Evolutionary conservation across 108 stramenopile species (phyloP).

Genomic region (Seminavis robusta): DNA sequence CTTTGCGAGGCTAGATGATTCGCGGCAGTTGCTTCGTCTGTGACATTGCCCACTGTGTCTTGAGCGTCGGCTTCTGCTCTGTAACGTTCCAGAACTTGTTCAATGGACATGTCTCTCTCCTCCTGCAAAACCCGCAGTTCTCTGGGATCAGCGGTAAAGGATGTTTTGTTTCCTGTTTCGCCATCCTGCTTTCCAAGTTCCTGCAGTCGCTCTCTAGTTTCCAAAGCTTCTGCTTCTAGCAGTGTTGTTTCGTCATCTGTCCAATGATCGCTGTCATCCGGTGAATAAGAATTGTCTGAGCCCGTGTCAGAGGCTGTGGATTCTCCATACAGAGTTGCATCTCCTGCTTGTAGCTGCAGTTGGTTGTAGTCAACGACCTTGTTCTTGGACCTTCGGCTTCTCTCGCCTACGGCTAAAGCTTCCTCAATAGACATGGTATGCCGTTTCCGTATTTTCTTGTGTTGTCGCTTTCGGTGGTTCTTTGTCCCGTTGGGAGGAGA

Average conservation of each 20-base stretch:
- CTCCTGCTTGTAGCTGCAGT: constrained; percentile 4
- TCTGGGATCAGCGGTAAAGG: constrained; percentile 31
- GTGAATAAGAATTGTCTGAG: constrained; percentile 31
- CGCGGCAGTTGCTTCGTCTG: constrained; percentile 1
- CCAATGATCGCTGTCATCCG: constrained; percentile 10
- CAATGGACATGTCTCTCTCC: constrained; percentile 53
- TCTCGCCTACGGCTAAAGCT: constrained; percentile 24
- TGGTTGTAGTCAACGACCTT: constrained; percentile 18
- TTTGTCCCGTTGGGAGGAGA: not conserved
- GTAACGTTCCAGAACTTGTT: constrained; percentile 41
- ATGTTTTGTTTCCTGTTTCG: not conserved
- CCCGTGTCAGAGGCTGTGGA: constrained; percentile 38
- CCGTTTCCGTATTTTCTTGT: not conserved
- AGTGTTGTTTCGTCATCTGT: constrained; percentile 55
- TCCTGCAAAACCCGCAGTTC: constrained; percentile 51
- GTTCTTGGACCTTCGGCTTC: constrained; percentile 22
- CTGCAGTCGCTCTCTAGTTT: not conserved
- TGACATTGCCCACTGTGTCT: too few species aligned
- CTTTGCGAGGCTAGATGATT: not conserved
- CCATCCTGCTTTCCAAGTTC: not conserved
- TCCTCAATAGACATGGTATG: constrained; percentile 57
- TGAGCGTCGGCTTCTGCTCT: constrained; percentile 20
- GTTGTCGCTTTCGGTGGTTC: constrained; percentile 6
- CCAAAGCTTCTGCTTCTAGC: constrained; percentile 40
- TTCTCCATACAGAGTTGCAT: constrained; percentile 49